Conservation (phyloP, 2,329 filamentous ascomycete genomes). For the Scorias spongiosa region DNA sequence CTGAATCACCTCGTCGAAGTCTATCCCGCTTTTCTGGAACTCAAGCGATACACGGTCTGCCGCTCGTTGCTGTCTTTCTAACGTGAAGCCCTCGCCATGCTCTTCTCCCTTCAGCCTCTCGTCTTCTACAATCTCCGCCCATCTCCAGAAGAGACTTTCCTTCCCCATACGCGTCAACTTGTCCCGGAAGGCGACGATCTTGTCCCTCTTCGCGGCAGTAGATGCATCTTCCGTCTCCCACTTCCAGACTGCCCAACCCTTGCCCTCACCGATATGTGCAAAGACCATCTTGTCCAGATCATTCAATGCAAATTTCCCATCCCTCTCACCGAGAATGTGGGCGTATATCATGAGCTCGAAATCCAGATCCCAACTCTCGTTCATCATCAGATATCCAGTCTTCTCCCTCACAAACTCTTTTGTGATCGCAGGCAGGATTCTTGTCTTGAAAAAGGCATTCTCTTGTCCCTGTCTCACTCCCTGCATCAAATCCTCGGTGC, state of each 20-base stretch:
- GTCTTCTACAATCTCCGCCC: slow-evolving; percentile 85
- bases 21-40: slow-evolving; percentile 59
- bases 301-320: slow-evolving; percentile 43
- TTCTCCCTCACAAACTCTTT: slow-evolving; percentile 54
- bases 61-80: slow-evolving; percentile 55
- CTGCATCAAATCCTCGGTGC: slow-evolving; percentile 38
- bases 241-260: slow-evolving; percentile 44
- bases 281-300: slow-evolving; percentile 58
- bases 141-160: slow-evolving; percentile 77
- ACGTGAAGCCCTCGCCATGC: slow-evolving; percentile 61
- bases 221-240: slow-evolving; percentile 23
- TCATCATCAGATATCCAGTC: slow-evolving; percentile 78
- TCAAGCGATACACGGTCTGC: slow-evolving; percentile 60
- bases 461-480: slow-evolving; percentile 39
- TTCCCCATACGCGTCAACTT: slow-evolving; percentile 62
- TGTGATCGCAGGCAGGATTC: slow-evolving; percentile 54
- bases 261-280: slow-evolving; percentile 46
- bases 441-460: slow-evolving; percentile 41
- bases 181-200: slow-evolving; percentile 69
- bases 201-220: slow-evolving; percentile 51
- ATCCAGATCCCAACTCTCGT: slow-evolving; percentile 74
- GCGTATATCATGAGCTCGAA: slow-evolving; percentile 67
- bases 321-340: slow-evolving; percentile 49
- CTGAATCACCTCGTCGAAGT: slow-evolving; percentile 69
- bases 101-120: slow-evolving; percentile 43